A percentile compares a stretch with the other conserved stretches of the same genome.
These are phyloP conservation scores for Colletotrichum chrysophilum DNA, from an alignment of 2,329 filamentous ascomycete species.

Conservation along the genomic window DNA sequence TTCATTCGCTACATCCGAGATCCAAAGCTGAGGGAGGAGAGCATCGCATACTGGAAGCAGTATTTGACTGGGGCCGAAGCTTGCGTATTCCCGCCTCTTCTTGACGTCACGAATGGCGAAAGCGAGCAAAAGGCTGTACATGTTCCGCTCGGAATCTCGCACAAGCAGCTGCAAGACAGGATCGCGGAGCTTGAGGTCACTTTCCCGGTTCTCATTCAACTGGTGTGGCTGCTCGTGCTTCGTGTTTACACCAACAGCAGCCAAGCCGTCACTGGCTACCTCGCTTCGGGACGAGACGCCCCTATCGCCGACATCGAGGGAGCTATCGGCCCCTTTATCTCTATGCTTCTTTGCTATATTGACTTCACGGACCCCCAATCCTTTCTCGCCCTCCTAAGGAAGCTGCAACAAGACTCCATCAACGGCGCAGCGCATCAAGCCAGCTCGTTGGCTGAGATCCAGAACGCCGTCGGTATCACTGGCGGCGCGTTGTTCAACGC, in stretches of 20 bases:
- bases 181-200: slow-evolving; percentile 48
- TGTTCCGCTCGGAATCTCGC: background rate
- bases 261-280: slow-evolving; percentile 59
- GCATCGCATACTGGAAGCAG: slow-evolving; percentile 28
- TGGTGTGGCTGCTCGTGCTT: slow-evolving; percentile 57
- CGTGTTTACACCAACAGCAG: slow-evolving; percentile 49
- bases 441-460: slow-evolving; percentile 53
- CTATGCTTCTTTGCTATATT: slow-evolving; percentile 45
- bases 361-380: slow-evolving; percentile 47
- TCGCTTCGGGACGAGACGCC: slow-evolving; percentile 57
- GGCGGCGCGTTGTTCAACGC: slow-evolving; percentile 35
- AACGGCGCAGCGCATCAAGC: slow-evolving; percentile 52
- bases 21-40: slow-evolving; percentile 22
- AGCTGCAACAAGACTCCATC: slow-evolving; percentile 50
- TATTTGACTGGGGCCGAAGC: slow-evolving; percentile 30
- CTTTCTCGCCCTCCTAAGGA: slow-evolving; percentile 46
- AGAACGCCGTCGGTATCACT: slow-evolving; percentile 32
- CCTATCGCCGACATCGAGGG: slow-evolving; percentile 52
- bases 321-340: slow-evolving; percentile 58
- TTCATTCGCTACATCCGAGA: slow-evolving; percentile 25
- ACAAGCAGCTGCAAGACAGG: slow-evolving; percentile 31
- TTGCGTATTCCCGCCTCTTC: slow-evolving; percentile 31
- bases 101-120: background rate
- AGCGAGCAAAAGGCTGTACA: background rate
- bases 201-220: slow-evolving; percentile 53